Percentiles rank a stretch among this genome's conserved stretches.
Evolutionary conservation across 768 basidiomycete species (phyloP).

Genomic region (Boletus eberwhitei): DNA sequence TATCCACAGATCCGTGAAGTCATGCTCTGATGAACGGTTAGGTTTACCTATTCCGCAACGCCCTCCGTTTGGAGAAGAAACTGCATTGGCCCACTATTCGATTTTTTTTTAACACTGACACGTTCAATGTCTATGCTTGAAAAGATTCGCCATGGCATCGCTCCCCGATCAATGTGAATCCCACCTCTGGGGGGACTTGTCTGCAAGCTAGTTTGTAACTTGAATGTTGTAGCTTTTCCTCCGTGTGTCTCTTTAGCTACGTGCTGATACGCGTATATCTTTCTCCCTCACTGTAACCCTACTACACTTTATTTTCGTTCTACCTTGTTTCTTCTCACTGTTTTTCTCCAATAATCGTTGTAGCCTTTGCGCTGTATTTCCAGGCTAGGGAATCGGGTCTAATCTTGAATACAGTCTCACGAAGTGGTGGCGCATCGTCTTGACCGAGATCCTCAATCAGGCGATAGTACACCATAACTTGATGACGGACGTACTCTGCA

Average conservation of each 20-base stretch:
- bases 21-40: slow-evolving; percentile 39
- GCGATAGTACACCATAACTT: no score
- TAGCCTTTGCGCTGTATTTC: background rate
- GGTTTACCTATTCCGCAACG: background rate
- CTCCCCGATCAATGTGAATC: no score
- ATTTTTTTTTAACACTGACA: background rate
- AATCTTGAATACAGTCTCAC: background rate
- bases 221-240: background rate
- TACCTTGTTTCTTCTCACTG: background rate
- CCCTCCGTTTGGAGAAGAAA: background rate
- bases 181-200: background rate
- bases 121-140: background rate
- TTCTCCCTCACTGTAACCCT: background rate
- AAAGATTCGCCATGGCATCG: slow-evolving; percentile 3
- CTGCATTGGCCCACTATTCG: background rate
- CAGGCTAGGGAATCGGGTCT: background rate
- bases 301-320: background rate
- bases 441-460: background rate
- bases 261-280: background rate
- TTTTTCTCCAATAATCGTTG: background rate
- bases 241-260: background rate
- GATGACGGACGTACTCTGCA: slow-evolving; percentile 38
- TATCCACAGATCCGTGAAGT: slow-evolving; percentile 47
- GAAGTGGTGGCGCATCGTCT: background rate
- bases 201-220: background rate